A percentile compares a stretch with the other conserved stretches of the same genome.
Evolutionary conservation across 2,329 filamentous ascomycete genomes (phyloP).

Genomic region (Microsporum canis): DNA sequence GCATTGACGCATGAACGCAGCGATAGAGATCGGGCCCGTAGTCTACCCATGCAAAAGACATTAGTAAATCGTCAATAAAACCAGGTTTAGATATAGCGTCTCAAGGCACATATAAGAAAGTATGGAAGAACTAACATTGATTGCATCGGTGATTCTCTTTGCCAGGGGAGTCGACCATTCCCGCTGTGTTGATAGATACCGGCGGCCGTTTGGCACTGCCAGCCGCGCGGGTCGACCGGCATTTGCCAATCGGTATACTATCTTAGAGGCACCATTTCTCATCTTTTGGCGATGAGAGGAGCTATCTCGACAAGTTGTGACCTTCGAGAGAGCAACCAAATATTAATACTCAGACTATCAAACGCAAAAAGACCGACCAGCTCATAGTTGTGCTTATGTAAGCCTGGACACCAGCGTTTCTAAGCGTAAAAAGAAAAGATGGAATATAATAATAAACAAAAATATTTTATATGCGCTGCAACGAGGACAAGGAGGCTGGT

Average conservation of each 20-base stretch:
- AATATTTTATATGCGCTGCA: background rate
- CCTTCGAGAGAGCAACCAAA: background rate
- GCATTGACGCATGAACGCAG: slow-evolving; percentile 97
- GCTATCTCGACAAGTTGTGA: background rate
- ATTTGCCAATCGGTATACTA: slow-evolving; percentile 13
- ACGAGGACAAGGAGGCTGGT: background rate
- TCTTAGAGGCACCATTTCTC: slow-evolving; percentile 15
- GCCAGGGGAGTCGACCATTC: slow-evolving; percentile 90
- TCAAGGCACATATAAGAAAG: background rate
- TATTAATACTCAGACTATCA: background rate
- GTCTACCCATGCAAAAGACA: slow-evolving; percentile 38
- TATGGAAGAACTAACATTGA: slow-evolving; percentile 51
- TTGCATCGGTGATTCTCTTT: slow-evolving; percentile 74
- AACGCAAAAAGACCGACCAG: background rate
- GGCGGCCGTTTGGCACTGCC: slow-evolving; percentile 20
- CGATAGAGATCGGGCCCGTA: slow-evolving; percentile 83
- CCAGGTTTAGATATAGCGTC: background rate
- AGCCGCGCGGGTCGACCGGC: slow-evolving; percentile 12
- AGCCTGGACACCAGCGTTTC: background rate
- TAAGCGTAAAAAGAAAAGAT: slow-evolving; percentile 1
- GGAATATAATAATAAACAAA: background rate
- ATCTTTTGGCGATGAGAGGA: slow-evolving; percentile 13
- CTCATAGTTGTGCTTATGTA: background rate
- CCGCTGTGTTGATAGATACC: slow-evolving; percentile 34
- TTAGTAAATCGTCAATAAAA: background rate